A percentile compares a stretch with the other conserved stretches of the same genome.
phyloP scores from a whole-genome alignment of 2,329 filamentous ascomycete species.

The Hymenoscyphus albidus region DNA sequence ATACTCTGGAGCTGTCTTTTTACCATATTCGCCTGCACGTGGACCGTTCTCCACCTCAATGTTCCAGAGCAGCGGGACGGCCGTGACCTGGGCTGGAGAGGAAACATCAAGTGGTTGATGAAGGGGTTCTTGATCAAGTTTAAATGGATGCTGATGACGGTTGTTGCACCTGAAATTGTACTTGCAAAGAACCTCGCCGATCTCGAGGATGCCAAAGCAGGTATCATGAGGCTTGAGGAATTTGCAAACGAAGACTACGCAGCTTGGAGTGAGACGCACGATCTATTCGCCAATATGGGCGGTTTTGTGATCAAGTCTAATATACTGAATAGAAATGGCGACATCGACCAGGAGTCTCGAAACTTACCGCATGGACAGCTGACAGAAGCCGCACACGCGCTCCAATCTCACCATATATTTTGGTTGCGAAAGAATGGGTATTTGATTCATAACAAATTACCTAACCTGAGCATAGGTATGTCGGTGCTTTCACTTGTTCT shows the following conservation, averaged over 20 bases:
- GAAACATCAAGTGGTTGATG: constrained; percentile 5
- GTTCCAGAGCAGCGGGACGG: constrained; percentile 18
- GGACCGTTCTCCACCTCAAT: constrained; percentile 26
- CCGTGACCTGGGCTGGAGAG: constrained; percentile 5
- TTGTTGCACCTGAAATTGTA: constrained; percentile 16
- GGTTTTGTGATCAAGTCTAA: constrained; percentile 13
- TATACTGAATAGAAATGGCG: not conserved
- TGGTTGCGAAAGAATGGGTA: not conserved
- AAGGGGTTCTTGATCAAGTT: constrained; percentile 3
- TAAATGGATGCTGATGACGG: constrained; percentile 18
- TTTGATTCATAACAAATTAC: not conserved
- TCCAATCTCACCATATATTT: not conserved
- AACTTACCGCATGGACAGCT: not conserved
- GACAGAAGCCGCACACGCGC: not conserved
- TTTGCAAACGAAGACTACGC: constrained; percentile 11
- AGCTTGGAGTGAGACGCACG: constrained; percentile 20
- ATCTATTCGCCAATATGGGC: constrained; percentile 22
- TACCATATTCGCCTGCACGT: constrained; percentile 23
- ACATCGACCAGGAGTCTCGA: not conserved
- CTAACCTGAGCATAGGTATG: not conserved
- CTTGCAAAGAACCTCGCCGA: constrained; percentile 12
- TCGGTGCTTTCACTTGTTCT: too few species aligned
- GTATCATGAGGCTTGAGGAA: constrained; percentile 5
- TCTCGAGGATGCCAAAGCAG: constrained; percentile 6
- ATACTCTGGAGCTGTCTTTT: constrained; percentile 16